Evolutionary conservation across 768 basidiomycete species (phyloP), one percentile per base, ranked within the genome.

Genomic region (Lyophyllum semitale): DNA sequence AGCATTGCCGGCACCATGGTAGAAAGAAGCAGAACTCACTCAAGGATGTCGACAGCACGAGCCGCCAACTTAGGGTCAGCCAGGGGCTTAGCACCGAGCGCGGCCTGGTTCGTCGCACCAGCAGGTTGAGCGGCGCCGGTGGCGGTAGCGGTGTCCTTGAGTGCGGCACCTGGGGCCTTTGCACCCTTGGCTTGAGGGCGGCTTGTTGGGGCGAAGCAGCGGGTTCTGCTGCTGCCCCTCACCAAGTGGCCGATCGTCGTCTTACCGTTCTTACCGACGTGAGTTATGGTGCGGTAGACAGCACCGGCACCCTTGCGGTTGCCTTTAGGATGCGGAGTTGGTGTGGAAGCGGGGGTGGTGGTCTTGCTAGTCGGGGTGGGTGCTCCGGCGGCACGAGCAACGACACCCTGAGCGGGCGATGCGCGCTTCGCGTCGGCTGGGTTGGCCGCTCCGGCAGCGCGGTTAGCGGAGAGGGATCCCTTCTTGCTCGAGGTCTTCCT

Each of bases 321-420:
- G 33, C 13, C 11, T 6, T 38, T n/a, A n/a, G n/a, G 29, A 4
- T 51, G 25, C 6, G 63, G 59, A 4, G 61, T 55, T 29, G 45
- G 51, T 17, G 63, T 62, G 33, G 59, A 29, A 22, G 65, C 57
- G 49, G 54, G 15, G 22, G 59, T 47, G 30, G 50, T 46, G 35
- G 48, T 43, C 37, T 40, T 38, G 44, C 43, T 43, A 38, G 41
- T 53, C 42, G n/a, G 33, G 20, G 51, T 50, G 11, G 54, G 49
- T 23, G 57, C 55, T 8, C 58, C 57, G 15, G 54, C 59, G 22
- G 52, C 13, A 46, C 51, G 50, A 25, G 50, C 35, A 12, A 41
- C 35, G 27, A 52, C 37, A 17, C 29, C 50, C 17, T n/a, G 37
- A 23, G 45, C 26, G 22, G 47, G 40, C 1, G 35, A 27, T 11